A percentile compares a stretch with the other conserved stretches of the same genome.
Evolutionary conservation across 768 basidiomycete species (phyloP).

Genomic region (Lactifluus volemus): DNA sequence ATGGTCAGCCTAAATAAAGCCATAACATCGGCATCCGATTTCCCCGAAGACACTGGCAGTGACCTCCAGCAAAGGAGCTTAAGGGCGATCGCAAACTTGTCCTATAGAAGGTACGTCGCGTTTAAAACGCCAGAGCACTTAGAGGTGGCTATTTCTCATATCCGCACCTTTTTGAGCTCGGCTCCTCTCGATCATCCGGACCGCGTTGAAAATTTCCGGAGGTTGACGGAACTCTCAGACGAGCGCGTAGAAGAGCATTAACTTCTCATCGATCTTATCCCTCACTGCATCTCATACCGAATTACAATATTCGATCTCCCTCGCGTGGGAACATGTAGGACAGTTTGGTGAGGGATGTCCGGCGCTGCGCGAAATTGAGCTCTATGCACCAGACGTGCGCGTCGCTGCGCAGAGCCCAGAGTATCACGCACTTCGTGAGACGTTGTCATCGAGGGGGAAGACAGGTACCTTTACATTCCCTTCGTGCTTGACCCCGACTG

Average conservation of each 20-base stretch:
- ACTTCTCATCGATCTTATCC: neutral
- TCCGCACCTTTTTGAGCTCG: neutral
- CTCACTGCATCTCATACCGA: neutral
- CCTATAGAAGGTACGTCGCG: no score
- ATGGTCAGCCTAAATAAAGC: neutral
- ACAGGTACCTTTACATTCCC: neutral
- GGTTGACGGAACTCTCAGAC: neutral
- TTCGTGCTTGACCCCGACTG: neutral
- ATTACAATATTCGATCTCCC: no score
- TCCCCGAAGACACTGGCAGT: neutral
- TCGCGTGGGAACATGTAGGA: neutral
- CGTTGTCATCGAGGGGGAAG: neutral
- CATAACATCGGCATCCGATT: neutral
- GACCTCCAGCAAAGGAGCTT: neutral
- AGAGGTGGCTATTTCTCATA: neutral
- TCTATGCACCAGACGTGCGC: neutral
- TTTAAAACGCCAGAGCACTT: neutral
- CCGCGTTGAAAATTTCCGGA: neutral
- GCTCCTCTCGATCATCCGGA: neutral
- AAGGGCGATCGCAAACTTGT: neutral
- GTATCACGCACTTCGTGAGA: neutral
- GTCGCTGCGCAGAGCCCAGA: neutral
- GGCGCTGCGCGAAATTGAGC: neutral
- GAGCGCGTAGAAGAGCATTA: neutral
- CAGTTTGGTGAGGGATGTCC: neutral